A percentile compares a stretch with the other conserved stretches of the same genome.
These are phyloP conservation scores for Rhizopogon sp. DNA, from an alignment of 768 basidiomycete species.

Conservation along the genomic window DNA sequence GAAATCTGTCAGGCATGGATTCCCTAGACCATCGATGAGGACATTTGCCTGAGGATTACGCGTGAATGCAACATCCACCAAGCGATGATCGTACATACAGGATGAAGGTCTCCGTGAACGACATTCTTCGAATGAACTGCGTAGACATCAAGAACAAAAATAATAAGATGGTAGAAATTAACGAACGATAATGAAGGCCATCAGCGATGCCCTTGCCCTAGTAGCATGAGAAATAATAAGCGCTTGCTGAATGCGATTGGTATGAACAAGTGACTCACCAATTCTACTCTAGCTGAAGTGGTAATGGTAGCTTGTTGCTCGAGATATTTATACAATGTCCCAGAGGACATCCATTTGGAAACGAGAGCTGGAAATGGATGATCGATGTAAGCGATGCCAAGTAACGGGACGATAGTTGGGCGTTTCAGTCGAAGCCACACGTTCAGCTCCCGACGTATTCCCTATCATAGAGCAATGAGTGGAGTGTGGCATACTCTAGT, in stretches of 20 bases:
- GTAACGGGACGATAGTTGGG: conserved; percentile 15
- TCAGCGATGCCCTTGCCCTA: conserved; percentile 10
- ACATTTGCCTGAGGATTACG: conserved; percentile 10
- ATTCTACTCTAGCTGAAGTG: not conserved
- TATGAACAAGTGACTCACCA: not conserved
- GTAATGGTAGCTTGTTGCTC: not conserved
- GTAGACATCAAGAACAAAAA: not conserved
- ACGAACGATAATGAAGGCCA: conserved; percentile 11
- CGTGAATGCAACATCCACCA: not conserved
- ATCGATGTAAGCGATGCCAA: conserved; percentile 5
- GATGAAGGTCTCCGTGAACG: conserved; percentile 14
- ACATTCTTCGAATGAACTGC: conserved; percentile 12
- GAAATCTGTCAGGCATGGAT: conserved; percentile 38
- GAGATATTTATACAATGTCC: not conserved
- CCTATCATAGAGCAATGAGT: not conserved
- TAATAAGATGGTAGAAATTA: not conserved
- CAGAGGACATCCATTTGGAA: not conserved
- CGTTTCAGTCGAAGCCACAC: conserved; percentile 15
- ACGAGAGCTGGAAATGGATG: not conserved
- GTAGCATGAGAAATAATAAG: not conserved
- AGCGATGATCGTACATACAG: not conserved
- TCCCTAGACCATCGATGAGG: conserved; percentile 13
- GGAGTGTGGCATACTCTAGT: not conserved
- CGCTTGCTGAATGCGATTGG: not conserved
- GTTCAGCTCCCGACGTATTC: conserved; percentile 13